A percentile compares a stretch with the other conserved stretches of the same genome.
Conservation (phyloP, 1,139 yeast genomes). For the Candida glucosophila region DNA sequence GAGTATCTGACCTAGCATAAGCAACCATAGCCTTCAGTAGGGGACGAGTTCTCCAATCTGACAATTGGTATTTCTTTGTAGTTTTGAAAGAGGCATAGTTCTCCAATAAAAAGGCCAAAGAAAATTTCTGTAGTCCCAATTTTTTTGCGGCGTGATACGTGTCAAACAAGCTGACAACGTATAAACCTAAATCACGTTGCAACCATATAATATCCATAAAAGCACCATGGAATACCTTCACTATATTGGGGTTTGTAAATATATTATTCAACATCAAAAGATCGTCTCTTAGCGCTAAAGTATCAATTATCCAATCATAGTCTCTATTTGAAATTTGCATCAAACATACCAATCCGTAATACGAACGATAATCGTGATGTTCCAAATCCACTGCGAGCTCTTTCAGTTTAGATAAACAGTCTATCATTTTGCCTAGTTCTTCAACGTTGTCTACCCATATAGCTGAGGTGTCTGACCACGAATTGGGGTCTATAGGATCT, state of each 20-base stretch:
- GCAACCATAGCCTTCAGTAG: conserved; percentile 66
- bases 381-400: conserved; percentile 95
- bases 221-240: conserved; percentile 94
- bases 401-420: conserved; percentile 36
- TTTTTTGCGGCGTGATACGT: conserved; percentile 84
- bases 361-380: conserved; percentile 89
- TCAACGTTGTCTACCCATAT: conserved; percentile 64
- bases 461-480: conserved; percentile 61
- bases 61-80: conserved; percentile 88
- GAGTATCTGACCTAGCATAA: conserved; percentile 95
- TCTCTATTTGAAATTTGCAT: conserved; percentile 87
- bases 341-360: conserved; percentile 81
- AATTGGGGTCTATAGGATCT: conserved; percentile 48
- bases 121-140: conserved; percentile 71
- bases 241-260: conserved; percentile 70
- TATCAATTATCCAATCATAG: conserved; percentile 80
- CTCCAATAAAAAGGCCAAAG: conserved; percentile 79
- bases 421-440: conserved; percentile 45
- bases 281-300: conserved; percentile 66
- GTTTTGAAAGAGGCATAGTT: conserved; percentile 77
- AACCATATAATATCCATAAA: conserved; percentile 96
- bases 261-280: conserved; percentile 59
- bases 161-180: conserved; percentile 84
- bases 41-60: conserved; percentile 96
- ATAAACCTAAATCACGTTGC: conserved; percentile 90